Evolutionary conservation across 2,329 filamentous ascomycete species (phyloP).

Genomic region (Leptodontidium sp.): DNA sequence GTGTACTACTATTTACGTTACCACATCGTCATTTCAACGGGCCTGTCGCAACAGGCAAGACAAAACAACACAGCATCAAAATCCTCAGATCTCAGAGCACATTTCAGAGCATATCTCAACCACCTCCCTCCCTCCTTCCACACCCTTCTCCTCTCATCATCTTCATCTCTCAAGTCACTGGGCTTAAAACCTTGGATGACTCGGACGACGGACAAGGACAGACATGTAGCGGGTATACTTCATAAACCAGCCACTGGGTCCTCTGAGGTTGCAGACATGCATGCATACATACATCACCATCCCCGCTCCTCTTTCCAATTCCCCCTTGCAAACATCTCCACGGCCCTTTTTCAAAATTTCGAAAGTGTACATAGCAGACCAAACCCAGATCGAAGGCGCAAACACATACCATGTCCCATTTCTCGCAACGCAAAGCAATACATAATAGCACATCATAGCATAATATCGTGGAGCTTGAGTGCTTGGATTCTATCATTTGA

Average conservation of each 20-base stretch:
- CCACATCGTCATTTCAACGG: not conserved
- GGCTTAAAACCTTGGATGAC: not conserved
- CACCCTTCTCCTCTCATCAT: too few relatives aligned
- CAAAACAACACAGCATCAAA: not conserved
- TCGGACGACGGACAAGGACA: too few relatives aligned
- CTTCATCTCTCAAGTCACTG: not conserved
- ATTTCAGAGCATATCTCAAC: not conserved
- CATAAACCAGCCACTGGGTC: too few relatives aligned
- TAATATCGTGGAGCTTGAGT: not conserved
- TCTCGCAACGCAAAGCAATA: not conserved
- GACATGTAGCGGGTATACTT: too few relatives aligned
- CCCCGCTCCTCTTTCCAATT: too few relatives aligned
- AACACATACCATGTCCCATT: slow-evolving; percentile 1
- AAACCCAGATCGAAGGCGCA: not conserved
- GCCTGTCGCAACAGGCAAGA: not conserved
- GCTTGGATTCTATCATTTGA: not conserved
- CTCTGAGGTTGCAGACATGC: too few relatives aligned
- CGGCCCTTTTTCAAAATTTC: not conserved
- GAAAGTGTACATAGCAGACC: not conserved
- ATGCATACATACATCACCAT: too few relatives aligned
- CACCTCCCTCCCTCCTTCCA: not conserved
- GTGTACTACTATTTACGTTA: too few relatives aligned
- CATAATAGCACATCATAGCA: not conserved
- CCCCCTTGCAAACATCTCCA: not conserved
- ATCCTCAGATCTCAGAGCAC: not conserved